phyloP scores from a whole-genome alignment of 2,329 filamentous ascomycete species.

The Calonectria hawksworthii region DNA sequence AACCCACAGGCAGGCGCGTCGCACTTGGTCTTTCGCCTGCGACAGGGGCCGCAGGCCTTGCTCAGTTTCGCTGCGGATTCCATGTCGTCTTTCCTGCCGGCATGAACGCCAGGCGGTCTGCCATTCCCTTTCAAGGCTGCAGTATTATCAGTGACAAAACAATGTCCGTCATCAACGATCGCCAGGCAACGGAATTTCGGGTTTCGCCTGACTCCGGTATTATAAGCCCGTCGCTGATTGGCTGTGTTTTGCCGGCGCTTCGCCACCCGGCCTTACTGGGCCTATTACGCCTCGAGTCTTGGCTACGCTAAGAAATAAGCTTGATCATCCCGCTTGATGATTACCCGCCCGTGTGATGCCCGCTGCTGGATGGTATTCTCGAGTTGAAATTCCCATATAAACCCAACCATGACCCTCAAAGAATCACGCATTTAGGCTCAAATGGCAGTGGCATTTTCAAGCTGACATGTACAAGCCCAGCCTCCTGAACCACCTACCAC shows the following conservation, averaged over 20 bases:
- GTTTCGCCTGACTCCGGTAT: background rate
- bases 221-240: background rate
- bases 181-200: background rate
- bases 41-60: background rate
- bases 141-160: background rate
- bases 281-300: background rate
- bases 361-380: background rate
- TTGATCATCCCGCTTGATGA: background rate
- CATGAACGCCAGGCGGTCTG: background rate
- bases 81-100: background rate
- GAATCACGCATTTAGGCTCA: background rate
- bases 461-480: background rate
- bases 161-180: background rate
- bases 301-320: background rate
- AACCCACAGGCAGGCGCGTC: background rate
- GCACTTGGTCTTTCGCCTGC: background rate
- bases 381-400: background rate
- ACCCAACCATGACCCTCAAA: background rate
- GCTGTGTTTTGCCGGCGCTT: background rate
- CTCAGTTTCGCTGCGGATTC: background rate
- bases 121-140: background rate
- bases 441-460: background rate
- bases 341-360: background rate
- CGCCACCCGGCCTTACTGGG: background rate
- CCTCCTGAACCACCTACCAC: background rate